A percentile compares a stretch with the other conserved stretches of the same genome.
These are phyloP conservation scores for Curvularia verruculosa DNA, from an alignment of 2,329 filamentous ascomycete species.

Conservation along the genomic window DNA sequence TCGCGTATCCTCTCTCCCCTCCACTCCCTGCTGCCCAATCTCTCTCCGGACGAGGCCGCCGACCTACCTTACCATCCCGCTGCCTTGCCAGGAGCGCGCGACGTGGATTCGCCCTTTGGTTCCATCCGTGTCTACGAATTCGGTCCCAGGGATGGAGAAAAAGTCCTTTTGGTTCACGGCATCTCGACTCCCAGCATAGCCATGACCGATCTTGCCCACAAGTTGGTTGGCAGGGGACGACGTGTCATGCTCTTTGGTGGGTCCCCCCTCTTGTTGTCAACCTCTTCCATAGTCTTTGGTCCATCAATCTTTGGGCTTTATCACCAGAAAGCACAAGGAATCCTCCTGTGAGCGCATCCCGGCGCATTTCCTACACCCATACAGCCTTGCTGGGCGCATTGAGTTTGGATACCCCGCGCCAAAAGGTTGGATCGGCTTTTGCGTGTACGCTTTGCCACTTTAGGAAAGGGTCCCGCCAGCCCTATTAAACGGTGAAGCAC, in stretches of 20 bases:
- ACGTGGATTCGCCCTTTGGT: slow-evolving; percentile 74
- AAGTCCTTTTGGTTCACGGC: slow-evolving; percentile 78
- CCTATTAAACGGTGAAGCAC: slow-evolving; percentile 17
- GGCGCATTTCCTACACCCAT: neutral
- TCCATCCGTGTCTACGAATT: slow-evolving; percentile 78
- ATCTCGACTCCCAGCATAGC: slow-evolving; percentile 79
- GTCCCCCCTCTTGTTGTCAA: slow-evolving; percentile 32
- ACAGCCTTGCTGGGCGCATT: neutral
- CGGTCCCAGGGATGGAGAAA: slow-evolving; percentile 73
- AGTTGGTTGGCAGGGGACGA: slow-evolving; percentile 69
- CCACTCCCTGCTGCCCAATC: slow-evolving; percentile 31
- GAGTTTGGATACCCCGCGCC: slow-evolving; percentile 10
- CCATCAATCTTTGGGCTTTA: neutral
- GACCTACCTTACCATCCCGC: slow-evolving; percentile 68
- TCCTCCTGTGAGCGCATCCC: neutral
- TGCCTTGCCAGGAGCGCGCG: slow-evolving; percentile 70
- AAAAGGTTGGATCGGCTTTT: slow-evolving; percentile 6
- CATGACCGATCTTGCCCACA: slow-evolving; percentile 68
- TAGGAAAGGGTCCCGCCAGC: slow-evolving; percentile 13
- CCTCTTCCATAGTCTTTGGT: slow-evolving; percentile 3
- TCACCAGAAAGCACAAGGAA: neutral
- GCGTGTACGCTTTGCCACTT: slow-evolving; percentile 9
- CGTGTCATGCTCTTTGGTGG: slow-evolving; percentile 78
- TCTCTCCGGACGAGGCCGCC: slow-evolving; percentile 33
- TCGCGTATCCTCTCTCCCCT: slow-evolving; percentile 37